Conservation (phyloP, 768 basidiomycete genomes). For the Gloeophyllum trabeum region DNA sequence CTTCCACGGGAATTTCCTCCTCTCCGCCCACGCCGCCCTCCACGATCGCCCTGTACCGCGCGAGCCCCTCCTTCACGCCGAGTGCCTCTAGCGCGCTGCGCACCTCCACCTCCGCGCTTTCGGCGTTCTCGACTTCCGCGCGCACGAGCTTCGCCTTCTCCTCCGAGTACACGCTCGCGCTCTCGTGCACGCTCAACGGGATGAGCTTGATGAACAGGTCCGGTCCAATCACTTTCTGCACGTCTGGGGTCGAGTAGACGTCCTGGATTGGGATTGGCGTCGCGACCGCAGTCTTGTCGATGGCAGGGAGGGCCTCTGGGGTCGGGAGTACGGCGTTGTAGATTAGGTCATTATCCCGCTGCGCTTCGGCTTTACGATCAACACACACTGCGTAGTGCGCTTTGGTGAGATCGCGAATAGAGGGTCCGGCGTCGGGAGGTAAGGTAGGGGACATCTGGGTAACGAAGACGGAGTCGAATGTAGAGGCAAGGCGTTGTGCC, state of each 20-base stretch:
- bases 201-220: slow-evolving; percentile 84
- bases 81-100: slow-evolving; percentile 72
- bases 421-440: slow-evolving; percentile 74
- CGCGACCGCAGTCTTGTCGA: slow-evolving; percentile 80
- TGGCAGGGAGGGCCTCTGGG: slow-evolving; percentile 61
- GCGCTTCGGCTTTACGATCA: slow-evolving; percentile 65
- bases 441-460: slow-evolving; percentile 70
- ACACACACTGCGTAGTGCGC: slow-evolving; percentile 66
- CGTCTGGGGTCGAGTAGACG: slow-evolving; percentile 81
- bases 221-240: slow-evolving; percentile 88
- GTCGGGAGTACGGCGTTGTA: slow-evolving; percentile 87
- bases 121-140: slow-evolving; percentile 79
- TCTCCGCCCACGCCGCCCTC: slow-evolving; percentile 51
- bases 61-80: slow-evolving; percentile 62
- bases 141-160: slow-evolving; percentile 95
- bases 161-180: slow-evolving; percentile 93
- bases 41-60: slow-evolving; percentile 59
- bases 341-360: slow-evolving; percentile 91
- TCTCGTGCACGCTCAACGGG: slow-evolving; percentile 91
- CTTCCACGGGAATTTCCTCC: slow-evolving; percentile 61
- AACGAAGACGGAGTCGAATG: slow-evolving; percentile 63
- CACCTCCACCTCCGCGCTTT: slow-evolving; percentile 72
- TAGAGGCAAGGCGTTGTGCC: slow-evolving; percentile 53
- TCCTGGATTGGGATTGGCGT: slow-evolving; percentile 89
- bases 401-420: slow-evolving; percentile 77